Evolutionary conservation across 352 stramenopile genomes (phyloP), one percentile per base, ranked within the genome.

Genomic region (Phytophthora syringae): DNA sequence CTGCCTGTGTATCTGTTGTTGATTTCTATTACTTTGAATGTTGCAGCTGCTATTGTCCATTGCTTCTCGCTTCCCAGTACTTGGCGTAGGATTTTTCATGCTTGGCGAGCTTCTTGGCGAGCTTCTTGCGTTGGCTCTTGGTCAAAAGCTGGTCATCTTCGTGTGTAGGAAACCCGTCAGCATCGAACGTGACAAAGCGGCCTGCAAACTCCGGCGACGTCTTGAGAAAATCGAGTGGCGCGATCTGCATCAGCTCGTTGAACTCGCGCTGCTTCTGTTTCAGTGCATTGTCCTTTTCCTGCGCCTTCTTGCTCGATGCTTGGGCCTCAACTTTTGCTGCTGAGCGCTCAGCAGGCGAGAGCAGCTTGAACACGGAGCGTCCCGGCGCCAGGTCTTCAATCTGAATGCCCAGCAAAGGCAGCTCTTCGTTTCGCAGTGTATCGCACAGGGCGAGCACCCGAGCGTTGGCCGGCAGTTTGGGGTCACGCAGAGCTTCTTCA

Each of bases 61-160:
- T 62, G 27, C 42, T 27, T 50, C 32, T 75, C 13, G 54, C 32
- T 53, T 80, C 28, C 84, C 82, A 93, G 53, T 81, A 90, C 65
- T 88, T 93, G 5, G 34, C 56, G 51, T 88, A 88, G 21, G 86
- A 79, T 52, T 89, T 89, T 22, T 71, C 65, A 53, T 94, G 81
- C 49, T 93, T 94, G 7, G 85, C 77, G 11, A 82, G 53, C 50
- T 86, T 88, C 69, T 94, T 94, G 0, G 65, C 16, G 6, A 95
- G 71, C 55, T 95, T 95, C 58, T 95, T 95, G 47, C 71, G 67
- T 70, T 89, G 81, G 12, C 72, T 90, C 45, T 95, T 93, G 20
- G 71, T 82, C 22, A 93, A 48, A 18, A 56, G 48, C 30, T 80
- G 65, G n/a, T 67, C 43, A 30, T 73, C 64, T 21, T 88, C 82